Evolutionary conservation across 73 alveolate genomes (phyloP).

Genomic region (Paramecium sexaurelia): DNA sequence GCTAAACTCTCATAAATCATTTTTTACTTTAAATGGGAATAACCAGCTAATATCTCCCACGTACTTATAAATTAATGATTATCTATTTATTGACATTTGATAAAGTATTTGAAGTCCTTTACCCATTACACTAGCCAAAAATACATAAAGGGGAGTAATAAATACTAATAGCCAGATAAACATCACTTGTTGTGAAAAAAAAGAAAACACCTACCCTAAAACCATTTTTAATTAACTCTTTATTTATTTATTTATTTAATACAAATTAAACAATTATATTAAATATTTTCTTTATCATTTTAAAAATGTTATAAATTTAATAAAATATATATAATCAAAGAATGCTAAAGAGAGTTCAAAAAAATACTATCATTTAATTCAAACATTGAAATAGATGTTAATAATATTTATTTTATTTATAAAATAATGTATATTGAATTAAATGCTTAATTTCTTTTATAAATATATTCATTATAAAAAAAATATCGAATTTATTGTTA

Average conservation of each 20-base stretch:
- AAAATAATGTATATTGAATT: too few species aligned
- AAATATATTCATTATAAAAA: too few species aligned
- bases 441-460: too few species aligned
- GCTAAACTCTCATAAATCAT: neutral
- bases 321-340: too few species aligned
- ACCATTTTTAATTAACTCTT: neutral
- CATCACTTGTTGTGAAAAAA: neutral
- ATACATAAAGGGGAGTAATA: neutral
- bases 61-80: conserved; percentile 5
- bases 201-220: neutral
- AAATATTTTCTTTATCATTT: too few species aligned
- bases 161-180: conserved; percentile 26
- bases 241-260: neutral
- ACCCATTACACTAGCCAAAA: conserved; percentile 22
- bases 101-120: neutral
- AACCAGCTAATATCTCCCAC: conserved; percentile 44
- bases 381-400: too few species aligned
- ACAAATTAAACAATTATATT: too few species aligned
- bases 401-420: too few species aligned
- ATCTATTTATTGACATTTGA: conserved; percentile 19
- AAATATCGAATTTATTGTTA: too few species aligned
- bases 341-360: too few species aligned
- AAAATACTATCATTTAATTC: too few species aligned
- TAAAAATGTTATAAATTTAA: too few species aligned
- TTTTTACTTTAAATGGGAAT: conserved; percentile 1